Evolutionary conservation across 1,284 basidiomycete species (phyloP), one percentile per base, ranked within the genome.

Genomic region (Amylostereum chailletii): DNA sequence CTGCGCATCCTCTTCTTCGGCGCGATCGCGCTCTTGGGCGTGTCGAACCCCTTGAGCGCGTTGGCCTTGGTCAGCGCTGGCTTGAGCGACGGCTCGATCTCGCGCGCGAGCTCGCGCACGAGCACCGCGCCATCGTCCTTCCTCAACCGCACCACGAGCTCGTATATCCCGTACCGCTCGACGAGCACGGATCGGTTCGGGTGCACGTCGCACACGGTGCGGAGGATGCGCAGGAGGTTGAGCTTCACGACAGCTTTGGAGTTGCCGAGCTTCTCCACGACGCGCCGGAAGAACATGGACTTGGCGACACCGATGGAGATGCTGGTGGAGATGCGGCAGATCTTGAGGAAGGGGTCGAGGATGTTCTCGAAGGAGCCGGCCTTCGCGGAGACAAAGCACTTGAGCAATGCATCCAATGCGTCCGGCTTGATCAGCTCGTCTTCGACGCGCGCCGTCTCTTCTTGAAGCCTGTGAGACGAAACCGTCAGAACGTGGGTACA

Each of bases 321-420:
- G 2, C 74, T 67, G 1, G 76, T 77, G 0, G 94, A 96, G 5
- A 92, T 66, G 34, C 94, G 87, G 51, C 86, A 83, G 48, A 97
- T 86, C 72, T 96, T 93, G 59, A 92, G 77, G 68, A 90, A 83
- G 8, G 93, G 92, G 54, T 98, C 95, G 4, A 99, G 77, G 26
- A 98, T 74, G 58, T 92, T 93, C 66, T 98, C 95, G 64, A 98
- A 98, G 1, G 92, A 94, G 55, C 90, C 90, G 19, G 90, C 84
- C 62, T 94, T 93, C 27, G 91, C 84, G 3, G 83, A 79, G 43
- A 90, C 84, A 64, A 98, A 98, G 63, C 90, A 90, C 53, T 77
- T 78, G 33, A 94, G 74, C 8, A 99, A 70, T 0, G 79, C 72
- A 5, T 92, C 86, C 11, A 91, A 69, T 0, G 90, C 74, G 2